phyloP scores from a whole-genome alignment of 148 eudicot genomes.

The Vaccinium darrowii region DNA sequence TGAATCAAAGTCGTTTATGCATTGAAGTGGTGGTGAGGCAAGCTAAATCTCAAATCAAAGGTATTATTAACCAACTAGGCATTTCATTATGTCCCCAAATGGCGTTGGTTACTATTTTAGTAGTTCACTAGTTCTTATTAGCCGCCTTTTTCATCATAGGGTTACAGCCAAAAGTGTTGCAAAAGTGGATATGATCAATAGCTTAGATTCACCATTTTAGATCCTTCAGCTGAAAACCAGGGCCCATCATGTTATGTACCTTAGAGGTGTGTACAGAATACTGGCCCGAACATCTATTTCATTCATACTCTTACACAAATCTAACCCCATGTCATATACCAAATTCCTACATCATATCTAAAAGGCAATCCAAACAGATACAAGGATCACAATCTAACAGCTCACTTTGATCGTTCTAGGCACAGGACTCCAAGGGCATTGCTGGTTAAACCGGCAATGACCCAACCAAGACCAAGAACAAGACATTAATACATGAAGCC shows the following conservation, averaged over 20 bases:
- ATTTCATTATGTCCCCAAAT: not conserved
- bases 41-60: not conserved
- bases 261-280: not conserved
- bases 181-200: not conserved
- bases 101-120: not conserved
- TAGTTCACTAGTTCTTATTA: not conserved
- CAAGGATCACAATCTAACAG: not conserved
- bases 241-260: not conserved
- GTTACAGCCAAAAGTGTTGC: not conserved
- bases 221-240: not conserved
- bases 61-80: not conserved
- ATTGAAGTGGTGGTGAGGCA: not conserved
- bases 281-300: not conserved
- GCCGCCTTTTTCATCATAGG: not conserved
- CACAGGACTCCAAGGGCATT: not conserved
- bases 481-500: not conserved
- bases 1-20: not conserved
- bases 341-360: not conserved
- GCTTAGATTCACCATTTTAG: not conserved
- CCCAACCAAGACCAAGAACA: not conserved
- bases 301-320: not conserved
- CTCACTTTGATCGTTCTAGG: not conserved
- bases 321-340: not conserved
- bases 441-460: not conserved
- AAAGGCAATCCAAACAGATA: not conserved